Conservation (phyloP, 2,329 filamentous ascomycete genomes). For the Epichloe amarillans region DNA sequence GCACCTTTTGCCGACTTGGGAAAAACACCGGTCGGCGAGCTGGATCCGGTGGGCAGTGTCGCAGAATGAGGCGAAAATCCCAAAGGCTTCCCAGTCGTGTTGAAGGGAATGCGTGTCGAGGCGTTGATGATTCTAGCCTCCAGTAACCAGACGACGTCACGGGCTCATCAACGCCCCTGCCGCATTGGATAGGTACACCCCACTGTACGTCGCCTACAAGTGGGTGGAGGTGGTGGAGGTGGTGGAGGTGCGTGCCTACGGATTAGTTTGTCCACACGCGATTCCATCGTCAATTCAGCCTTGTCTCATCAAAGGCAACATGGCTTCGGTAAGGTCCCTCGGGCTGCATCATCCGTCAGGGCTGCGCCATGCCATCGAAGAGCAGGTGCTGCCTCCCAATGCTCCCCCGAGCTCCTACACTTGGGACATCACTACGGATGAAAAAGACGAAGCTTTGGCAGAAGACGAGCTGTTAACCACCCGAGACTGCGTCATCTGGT, state of each 20-base stretch:
- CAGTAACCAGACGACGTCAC: conserved; percentile 1
- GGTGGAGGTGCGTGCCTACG: no score
- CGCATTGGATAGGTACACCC: neutral
- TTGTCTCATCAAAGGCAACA: conserved; percentile 24
- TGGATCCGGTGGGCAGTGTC: neutral
- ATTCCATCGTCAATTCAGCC: neutral
- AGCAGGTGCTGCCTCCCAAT: conserved; percentile 60
- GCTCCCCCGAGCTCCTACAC: conserved; percentile 54
- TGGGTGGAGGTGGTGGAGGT: no score
- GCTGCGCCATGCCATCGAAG: conserved; percentile 68
- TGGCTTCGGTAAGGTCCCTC: conserved; percentile 85
- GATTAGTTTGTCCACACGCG: neutral
- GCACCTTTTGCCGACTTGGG: neutral
- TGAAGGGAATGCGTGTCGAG: neutral
- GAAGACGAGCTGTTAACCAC: conserved; percentile 77
- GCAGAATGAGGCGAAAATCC: neutral
- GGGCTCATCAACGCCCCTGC: neutral
- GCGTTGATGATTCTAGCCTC: neutral
- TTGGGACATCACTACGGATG: conserved; percentile 53
- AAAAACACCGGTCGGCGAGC: neutral
- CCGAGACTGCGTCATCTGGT: conserved; percentile 71
- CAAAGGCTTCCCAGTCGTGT: neutral
- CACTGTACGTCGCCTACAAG: no score
- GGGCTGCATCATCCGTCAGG: conserved; percentile 82
- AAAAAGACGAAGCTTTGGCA: conserved; percentile 26